phyloP scores from a whole-genome alignment of 2,329 filamentous ascomycete genomes.

The Coniochaeta prunicola region DNA sequence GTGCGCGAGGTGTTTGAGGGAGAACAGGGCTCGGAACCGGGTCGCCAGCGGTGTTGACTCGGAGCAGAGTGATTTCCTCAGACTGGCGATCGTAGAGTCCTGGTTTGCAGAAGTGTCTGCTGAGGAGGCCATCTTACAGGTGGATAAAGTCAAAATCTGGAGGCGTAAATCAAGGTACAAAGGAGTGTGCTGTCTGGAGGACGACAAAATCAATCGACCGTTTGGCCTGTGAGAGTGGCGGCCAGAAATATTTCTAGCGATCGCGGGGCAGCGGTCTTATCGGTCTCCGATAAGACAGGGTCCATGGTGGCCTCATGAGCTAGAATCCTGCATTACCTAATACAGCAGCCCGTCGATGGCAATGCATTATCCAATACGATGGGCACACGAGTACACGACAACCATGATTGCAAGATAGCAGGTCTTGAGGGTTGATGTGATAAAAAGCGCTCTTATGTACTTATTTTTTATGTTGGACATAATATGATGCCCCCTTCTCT shows the following conservation, averaged over 20 bases:
- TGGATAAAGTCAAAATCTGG: neutral
- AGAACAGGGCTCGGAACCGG: conserved; percentile 95
- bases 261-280: neutral
- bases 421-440: neutral
- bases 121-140: neutral
- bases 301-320: neutral
- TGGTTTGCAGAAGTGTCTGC: neutral
- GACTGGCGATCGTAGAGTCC: conserved; percentile 39
- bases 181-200: neutral
- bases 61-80: conserved; percentile 71
- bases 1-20: conserved; percentile 85
- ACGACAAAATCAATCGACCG: neutral
- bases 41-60: conserved; percentile 77
- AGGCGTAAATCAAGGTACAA: neutral
- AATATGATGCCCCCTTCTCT: neutral
- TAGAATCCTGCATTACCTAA: too few species aligned
- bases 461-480: neutral
- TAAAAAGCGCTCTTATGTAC: neutral
- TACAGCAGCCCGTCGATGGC: too few species aligned
- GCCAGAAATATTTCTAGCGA: conserved; percentile 1
- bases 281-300: neutral
- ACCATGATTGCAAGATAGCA: neutral
- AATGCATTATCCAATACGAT: too few species aligned
- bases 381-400: neutral
- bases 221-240: neutral